Conservation (phyloP, 306 rosid genomes). For the Pachyrhizus erosus region DNA sequence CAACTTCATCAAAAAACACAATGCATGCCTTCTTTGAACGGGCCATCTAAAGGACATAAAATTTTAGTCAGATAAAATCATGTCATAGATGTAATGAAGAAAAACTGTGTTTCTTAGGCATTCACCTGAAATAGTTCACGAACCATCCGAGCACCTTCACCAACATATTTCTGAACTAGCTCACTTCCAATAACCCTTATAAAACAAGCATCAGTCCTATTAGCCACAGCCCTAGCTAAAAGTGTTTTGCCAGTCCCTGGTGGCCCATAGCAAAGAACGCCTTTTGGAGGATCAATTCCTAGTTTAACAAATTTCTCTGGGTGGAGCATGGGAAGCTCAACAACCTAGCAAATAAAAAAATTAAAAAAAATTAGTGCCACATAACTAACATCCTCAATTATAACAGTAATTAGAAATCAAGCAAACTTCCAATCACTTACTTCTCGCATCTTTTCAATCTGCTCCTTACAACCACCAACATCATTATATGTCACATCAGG, state of each 20-base stretch:
- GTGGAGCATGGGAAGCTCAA: slow-evolving; percentile 92
- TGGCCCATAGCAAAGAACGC: slow-evolving; percentile 94
- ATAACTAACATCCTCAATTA: background rate
- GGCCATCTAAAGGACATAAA: slow-evolving; percentile 66
- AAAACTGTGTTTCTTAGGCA: background rate
- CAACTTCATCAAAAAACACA: slow-evolving; percentile 87
- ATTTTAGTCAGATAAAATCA: slow-evolving; percentile 24
- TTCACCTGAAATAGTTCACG: slow-evolving; percentile 87
- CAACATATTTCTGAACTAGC: slow-evolving; percentile 92
- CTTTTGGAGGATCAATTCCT: slow-evolving; percentile 94
- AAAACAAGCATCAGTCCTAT: slow-evolving; percentile 91
- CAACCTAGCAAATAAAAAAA: slow-evolving; percentile 57
- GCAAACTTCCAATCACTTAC: slow-evolving; percentile 46
- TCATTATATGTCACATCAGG: slow-evolving; percentile 93
- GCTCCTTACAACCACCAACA: slow-evolving; percentile 94
- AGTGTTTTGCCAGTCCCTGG: slow-evolving; percentile 95
- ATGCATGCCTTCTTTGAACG: slow-evolving; percentile 90
- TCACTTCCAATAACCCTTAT: slow-evolving; percentile 94
- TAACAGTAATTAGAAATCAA: background rate
- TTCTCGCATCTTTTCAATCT: slow-evolving; percentile 90
- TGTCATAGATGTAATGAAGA: background rate
- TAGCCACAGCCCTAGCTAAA: slow-evolving; percentile 90
- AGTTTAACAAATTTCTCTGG: slow-evolving; percentile 89
- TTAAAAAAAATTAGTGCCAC: slow-evolving; percentile 25
- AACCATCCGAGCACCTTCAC: slow-evolving; percentile 95